Percentiles rank a stretch among this genome's conserved stretches.
Conservation (phyloP, 177 flowering plant genomes). For the Vitis hybrid region DNA sequence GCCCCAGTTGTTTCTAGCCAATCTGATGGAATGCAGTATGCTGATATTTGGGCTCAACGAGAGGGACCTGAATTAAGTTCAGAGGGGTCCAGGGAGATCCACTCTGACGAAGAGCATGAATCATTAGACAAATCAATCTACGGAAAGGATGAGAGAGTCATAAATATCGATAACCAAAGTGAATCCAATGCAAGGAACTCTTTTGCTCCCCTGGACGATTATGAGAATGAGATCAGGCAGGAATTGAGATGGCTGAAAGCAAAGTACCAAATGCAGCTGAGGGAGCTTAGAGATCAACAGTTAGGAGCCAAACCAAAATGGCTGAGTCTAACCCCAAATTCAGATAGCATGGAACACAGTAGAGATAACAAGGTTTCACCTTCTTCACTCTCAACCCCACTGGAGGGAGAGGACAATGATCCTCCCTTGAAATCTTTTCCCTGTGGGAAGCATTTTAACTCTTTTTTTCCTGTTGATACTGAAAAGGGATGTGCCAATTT, state of each 20-base stretch:
- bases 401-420: constrained; percentile 20
- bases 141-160: constrained; percentile 25
- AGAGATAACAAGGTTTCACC: constrained; percentile 1
- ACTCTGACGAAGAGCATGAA: constrained; percentile 28
- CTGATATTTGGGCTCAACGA: constrained; percentile 46
- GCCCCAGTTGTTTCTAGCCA: constrained; percentile 25
- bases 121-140: constrained; percentile 8
- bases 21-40: constrained; percentile 23
- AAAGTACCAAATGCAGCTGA: constrained; percentile 63
- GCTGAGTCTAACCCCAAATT: constrained; percentile 6
- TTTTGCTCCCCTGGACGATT: constrained; percentile 25
- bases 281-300: constrained; percentile 52
- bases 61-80: constrained; percentile 29
- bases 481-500: constrained; percentile 21
- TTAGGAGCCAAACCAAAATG: constrained; percentile 25
- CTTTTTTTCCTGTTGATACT: constrained; percentile 9
- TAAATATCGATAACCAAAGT: constrained; percentile 15
- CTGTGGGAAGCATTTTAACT: constrained; percentile 20
- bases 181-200: constrained; percentile 23
- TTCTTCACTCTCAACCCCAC: constrained; percentile 11
- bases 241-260: constrained; percentile 89
- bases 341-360: constrained; percentile 11
- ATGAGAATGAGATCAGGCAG: constrained; percentile 63
- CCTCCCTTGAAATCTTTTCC: constrained; percentile 16
- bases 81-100: constrained; percentile 20